These are phyloP conservation scores for Candida nemodendra DNA, from an alignment of 805 yeast genomes.

Conservation along the genomic window DNA sequence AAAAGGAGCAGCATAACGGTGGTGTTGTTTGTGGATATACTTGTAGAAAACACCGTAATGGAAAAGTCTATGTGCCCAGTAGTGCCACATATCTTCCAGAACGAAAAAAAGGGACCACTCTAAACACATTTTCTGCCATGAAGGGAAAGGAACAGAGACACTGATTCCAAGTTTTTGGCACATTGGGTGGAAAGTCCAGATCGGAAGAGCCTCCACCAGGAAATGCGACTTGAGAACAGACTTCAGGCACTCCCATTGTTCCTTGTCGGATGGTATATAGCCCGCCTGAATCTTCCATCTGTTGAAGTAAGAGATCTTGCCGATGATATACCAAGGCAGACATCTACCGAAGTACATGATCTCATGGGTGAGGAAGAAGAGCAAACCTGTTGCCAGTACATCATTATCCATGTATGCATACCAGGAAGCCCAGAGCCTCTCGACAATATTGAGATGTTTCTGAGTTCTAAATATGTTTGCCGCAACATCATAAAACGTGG, in stretches of 20 bases:
- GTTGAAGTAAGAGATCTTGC: slow-evolving; percentile 49
- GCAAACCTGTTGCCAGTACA: slow-evolving; percentile 54
- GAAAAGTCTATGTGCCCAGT: slow-evolving; percentile 56
- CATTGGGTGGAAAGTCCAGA: slow-evolving; percentile 62
- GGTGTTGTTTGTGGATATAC: slow-evolving; percentile 60
- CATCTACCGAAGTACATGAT: slow-evolving; percentile 58
- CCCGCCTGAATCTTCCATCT: slow-evolving; percentile 54
- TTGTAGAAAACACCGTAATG: slow-evolving; percentile 57
- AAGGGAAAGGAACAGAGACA: slow-evolving; percentile 54
- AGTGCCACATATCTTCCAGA: slow-evolving; percentile 60
- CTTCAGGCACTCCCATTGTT: slow-evolving; percentile 62
- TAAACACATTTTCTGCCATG: slow-evolving; percentile 37
- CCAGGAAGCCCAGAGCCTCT: slow-evolving; percentile 56
- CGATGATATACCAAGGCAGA: slow-evolving; percentile 57
- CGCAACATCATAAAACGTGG: slow-evolving; percentile 35
- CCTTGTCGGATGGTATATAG: slow-evolving; percentile 51
- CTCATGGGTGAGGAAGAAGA: slow-evolving; percentile 55
- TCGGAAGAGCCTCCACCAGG: slow-evolving; percentile 58
- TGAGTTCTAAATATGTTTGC: slow-evolving; percentile 38
- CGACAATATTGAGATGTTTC: slow-evolving; percentile 42
- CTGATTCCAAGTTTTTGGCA: slow-evolving; percentile 48
- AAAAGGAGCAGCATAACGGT: slow-evolving; percentile 60
- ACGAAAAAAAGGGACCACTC: slow-evolving; percentile 52
- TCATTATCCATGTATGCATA: slow-evolving; percentile 54
- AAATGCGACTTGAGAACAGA: slow-evolving; percentile 57